These are phyloP conservation scores for Pythium scleroteichum DNA, from an alignment of 352 stramenopile genomes.

Conservation along the genomic window DNA sequence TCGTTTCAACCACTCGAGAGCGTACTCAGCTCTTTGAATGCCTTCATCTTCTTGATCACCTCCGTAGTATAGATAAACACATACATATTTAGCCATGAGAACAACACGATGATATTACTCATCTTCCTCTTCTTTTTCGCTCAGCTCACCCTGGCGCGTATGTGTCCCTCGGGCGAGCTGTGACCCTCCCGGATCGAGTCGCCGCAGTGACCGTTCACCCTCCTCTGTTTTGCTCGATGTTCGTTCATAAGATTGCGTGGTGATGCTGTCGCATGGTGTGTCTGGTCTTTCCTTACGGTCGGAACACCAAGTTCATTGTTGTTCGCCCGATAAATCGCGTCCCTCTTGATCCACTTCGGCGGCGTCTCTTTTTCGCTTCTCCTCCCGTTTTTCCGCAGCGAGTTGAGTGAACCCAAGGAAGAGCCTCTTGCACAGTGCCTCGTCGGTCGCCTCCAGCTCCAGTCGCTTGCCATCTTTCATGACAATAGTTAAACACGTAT, in stretches of 20 bases:
- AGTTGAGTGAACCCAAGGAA: slow-evolving; percentile 55
- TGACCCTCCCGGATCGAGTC: too few species aligned
- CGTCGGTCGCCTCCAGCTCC: slow-evolving; percentile 54
- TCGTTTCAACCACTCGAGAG: background rate
- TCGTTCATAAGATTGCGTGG: too few species aligned
- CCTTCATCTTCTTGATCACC: slow-evolving; percentile 1
- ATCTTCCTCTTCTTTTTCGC: background rate
- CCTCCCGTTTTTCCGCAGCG: slow-evolving; percentile 41
- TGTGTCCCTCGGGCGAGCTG: too few species aligned
- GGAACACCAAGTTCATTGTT: background rate
- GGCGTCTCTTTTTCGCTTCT: slow-evolving; percentile 31
- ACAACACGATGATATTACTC: slow-evolving; percentile 3
- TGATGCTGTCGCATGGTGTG: too few species aligned
- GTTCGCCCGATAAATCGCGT: background rate
- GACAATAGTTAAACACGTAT: slow-evolving; percentile 48
- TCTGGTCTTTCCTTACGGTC: background rate
- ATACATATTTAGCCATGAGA: background rate
- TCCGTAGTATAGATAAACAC: slow-evolving; percentile 18
- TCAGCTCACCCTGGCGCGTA: too few species aligned
- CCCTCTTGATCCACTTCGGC: background rate
- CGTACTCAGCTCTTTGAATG: too few species aligned
- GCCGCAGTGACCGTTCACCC: too few species aligned
- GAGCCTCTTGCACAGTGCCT: slow-evolving; percentile 43
- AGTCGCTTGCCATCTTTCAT: slow-evolving; percentile 50
- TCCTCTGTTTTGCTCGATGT: background rate